These are phyloP conservation scores for Colletotrichum navitas DNA, from an alignment of 2,329 filamentous ascomycete genomes.

Conservation along the genomic window DNA sequence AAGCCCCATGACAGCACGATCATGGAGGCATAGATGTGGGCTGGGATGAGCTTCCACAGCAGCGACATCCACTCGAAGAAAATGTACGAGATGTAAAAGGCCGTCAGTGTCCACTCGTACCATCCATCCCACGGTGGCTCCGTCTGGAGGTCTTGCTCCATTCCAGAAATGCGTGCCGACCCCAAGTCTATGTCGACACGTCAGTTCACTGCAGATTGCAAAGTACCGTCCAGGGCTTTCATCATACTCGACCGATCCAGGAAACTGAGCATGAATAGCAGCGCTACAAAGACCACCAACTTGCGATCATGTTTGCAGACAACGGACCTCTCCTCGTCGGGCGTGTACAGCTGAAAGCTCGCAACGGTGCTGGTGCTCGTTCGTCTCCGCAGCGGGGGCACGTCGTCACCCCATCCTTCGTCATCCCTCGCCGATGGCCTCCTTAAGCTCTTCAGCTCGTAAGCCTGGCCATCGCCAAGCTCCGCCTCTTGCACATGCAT, in stretches of 20 bases:
- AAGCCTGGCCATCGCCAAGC: constrained; percentile 49
- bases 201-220: not conserved
- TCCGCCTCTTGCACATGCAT: constrained; percentile 48
- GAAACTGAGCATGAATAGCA: constrained; percentile 88
- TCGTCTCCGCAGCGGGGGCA: constrained; percentile 43
- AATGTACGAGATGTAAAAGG: constrained; percentile 75
- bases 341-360: constrained; percentile 60
- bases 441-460: constrained; percentile 48
- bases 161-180: constrained; percentile 73
- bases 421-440: constrained; percentile 42
- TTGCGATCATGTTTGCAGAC: constrained; percentile 81
- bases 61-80: constrained; percentile 75
- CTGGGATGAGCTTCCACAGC: constrained; percentile 70
- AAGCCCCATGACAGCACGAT: constrained; percentile 85
- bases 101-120: constrained; percentile 72
- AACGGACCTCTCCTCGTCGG: constrained; percentile 79
- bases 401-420: constrained; percentile 50
- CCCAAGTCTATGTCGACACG: constrained; percentile 64
- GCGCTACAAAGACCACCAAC: constrained; percentile 83
- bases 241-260: constrained; percentile 84
- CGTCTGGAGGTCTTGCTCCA: constrained; percentile 71
- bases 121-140: constrained; percentile 58
- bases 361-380: constrained; percentile 51
- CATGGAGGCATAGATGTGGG: constrained; percentile 69
- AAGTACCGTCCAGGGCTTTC: not conserved